Base-by-base conservation (phyloP, 1,139 yeast species). In the Hemisphaericaspora lyxosophila region DNA sequence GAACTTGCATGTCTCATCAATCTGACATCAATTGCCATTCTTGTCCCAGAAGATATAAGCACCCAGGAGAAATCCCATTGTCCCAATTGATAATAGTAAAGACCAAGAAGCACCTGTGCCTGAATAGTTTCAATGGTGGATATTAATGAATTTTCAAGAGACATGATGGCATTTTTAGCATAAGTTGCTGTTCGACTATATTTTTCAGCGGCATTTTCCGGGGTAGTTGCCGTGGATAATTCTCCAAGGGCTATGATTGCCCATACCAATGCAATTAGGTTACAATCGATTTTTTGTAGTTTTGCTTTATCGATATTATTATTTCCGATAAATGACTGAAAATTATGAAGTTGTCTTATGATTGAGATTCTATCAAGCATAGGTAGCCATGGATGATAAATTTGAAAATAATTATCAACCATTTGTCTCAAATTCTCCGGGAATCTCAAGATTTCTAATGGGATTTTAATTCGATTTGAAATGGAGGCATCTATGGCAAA, bases 11-110 rank as follows among this genome's bases (percentile, higher is more conserved):
- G 38, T 32, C 52, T 39, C 58, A 56, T 56, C n/a, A 56, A 43
- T 34, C 59, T 34, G 15, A 55, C 61, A 43, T 56, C 61, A 16
- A 56, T 48, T 9, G 61, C 59, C 58, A 55, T 55, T 38, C 61
- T 44, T 6, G 59, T 41, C 8, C 54, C 53, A 4, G 59, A 53
- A 20, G 54, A 49, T 5, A 53, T 45, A 31, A 56, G 44, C 6
- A 55, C 59, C 60, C 60, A 56, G 2, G 59, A 47, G 28, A 48
- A 48, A 38, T 56, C 61, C 61, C 61, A 56, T 39, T 53, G 53
- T 7, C 61, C 61, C 3, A 52, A 39, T 24, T 51, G 51, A 30
- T 56, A 56, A 41, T 53, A 52, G 28, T 43, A 53, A 4, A 51
- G 37, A 2, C 60, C 60, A 15, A 56, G 38, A 16, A 55, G 35